These are phyloP conservation scores for Starmerella tilneyi DNA, from an alignment of 805 yeast species.

Conservation along the genomic window DNA sequence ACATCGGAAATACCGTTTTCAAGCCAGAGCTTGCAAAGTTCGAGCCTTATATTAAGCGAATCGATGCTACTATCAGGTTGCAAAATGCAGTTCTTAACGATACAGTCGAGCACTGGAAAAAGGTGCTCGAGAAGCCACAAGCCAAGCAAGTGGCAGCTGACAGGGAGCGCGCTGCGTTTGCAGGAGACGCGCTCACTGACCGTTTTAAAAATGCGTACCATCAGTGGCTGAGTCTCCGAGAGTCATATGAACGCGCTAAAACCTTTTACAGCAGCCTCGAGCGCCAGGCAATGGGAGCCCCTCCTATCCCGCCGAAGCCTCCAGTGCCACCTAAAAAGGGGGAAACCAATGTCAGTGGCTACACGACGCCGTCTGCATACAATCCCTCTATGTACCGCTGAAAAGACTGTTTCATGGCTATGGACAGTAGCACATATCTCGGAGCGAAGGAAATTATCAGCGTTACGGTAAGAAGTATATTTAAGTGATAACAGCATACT, in stretches of 20 bases:
- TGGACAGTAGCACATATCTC: not conserved
- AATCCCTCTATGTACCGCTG: slow-evolving; percentile 21
- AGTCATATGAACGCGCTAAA: slow-evolving; percentile 52
- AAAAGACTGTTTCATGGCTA: not conserved
- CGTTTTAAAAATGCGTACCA: slow-evolving; percentile 42
- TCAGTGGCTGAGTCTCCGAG: slow-evolving; percentile 47
- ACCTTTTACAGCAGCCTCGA: slow-evolving; percentile 50
- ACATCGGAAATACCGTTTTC: slow-evolving; percentile 50
- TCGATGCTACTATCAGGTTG: slow-evolving; percentile 56
- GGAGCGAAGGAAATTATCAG: not conserved
- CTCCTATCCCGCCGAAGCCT: slow-evolving; percentile 24
- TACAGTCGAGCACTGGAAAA: slow-evolving; percentile 40
- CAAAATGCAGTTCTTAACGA: slow-evolving; percentile 47
- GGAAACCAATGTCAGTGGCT: slow-evolving; percentile 18
- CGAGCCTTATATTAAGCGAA: slow-evolving; percentile 51
- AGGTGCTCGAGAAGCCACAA: slow-evolving; percentile 38
- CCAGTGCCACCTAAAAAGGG: slow-evolving; percentile 13
- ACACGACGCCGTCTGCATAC: slow-evolving; percentile 24
- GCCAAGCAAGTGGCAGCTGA: slow-evolving; percentile 34
- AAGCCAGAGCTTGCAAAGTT: slow-evolving; percentile 68
- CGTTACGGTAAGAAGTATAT: too few relatives aligned
- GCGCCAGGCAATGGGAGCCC: slow-evolving; percentile 28
- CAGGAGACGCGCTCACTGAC: slow-evolving; percentile 33
- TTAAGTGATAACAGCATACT: too few relatives aligned
- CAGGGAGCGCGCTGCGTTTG: slow-evolving; percentile 31